phyloP scores from a whole-genome alignment of 768 basidiomycete species.

The Serendipita vermifera region DNA sequence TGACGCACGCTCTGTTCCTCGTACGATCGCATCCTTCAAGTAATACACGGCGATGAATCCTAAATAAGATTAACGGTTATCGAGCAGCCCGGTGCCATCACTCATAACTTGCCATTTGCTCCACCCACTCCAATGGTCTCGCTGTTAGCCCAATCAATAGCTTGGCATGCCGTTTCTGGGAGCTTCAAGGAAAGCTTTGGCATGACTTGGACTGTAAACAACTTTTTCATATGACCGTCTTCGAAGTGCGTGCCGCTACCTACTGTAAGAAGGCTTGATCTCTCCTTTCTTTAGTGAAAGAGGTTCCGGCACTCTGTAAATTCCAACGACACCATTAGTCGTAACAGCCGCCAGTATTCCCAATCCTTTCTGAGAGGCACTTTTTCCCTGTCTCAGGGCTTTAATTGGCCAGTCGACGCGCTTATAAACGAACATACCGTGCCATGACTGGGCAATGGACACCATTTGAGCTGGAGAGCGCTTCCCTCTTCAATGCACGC shows the following conservation, averaged over 20 bases:
- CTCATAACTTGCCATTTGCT: constrained; percentile 49
- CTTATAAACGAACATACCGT: constrained; percentile 21
- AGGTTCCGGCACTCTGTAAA: background rate
- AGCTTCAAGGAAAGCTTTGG: constrained; percentile 63
- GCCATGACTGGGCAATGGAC: constrained; percentile 77
- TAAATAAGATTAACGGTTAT: constrained; percentile 13
- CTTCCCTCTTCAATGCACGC: constrained; percentile 73
- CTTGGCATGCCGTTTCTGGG: constrained; percentile 62
- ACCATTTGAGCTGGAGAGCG: constrained; percentile 79
- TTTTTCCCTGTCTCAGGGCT: background rate
- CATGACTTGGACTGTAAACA: constrained; percentile 23
- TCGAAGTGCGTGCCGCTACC: constrained; percentile 15
- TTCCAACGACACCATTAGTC: constrained; percentile 48
- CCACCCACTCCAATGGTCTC: constrained; percentile 70
- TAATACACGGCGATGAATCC: constrained; percentile 27
- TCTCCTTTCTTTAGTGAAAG: constrained; percentile 19
- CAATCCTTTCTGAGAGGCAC: constrained; percentile 28
- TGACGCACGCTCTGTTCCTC: constrained; percentile 42
- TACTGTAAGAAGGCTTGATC: constrained; percentile 38
- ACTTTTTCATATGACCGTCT: constrained; percentile 1
- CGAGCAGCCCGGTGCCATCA: background rate
- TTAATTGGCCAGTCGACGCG: background rate
- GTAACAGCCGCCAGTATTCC: constrained; percentile 79
- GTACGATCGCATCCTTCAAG: constrained; percentile 19
- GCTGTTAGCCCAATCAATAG: constrained; percentile 84